phyloP scores from a whole-genome alignment of 2,329 filamentous ascomycete species.

The Canariomyces notabilis region DNA sequence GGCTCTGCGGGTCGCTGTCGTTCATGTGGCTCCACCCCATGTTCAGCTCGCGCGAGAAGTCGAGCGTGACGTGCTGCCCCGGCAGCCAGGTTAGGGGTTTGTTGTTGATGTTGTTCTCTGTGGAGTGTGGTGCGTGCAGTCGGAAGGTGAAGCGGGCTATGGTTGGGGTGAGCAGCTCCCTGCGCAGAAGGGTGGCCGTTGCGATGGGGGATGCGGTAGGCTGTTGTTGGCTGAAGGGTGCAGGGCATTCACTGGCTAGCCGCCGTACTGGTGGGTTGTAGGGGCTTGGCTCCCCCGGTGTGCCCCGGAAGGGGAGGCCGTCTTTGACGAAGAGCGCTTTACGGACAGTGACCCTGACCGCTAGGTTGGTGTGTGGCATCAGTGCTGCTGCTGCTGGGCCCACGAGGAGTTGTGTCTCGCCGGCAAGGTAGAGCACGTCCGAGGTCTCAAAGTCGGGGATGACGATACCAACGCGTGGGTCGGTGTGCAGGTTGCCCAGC shows the following conservation, averaged over 20 bases:
- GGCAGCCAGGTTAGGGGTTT: conserved; percentile 47
- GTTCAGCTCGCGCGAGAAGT: conserved; percentile 65
- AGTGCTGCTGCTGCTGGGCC: conserved; percentile 56
- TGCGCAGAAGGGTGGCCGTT: conserved; percentile 52
- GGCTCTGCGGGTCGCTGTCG: conserved; percentile 68
- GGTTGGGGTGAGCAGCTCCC: conserved; percentile 58
- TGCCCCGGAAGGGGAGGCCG: conserved; percentile 65
- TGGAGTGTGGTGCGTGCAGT: conserved; percentile 22
- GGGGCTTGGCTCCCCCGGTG: conserved; percentile 56
- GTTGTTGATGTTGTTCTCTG: conserved; percentile 3
- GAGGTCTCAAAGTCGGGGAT: conserved; percentile 71
- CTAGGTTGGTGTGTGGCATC: conserved; percentile 67
- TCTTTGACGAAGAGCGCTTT: conserved; percentile 57
- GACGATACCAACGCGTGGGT: conserved; percentile 62
- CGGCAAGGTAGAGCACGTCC: conserved; percentile 70
- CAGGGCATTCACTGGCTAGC: conserved; percentile 53
- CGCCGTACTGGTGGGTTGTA: conserved; percentile 73
- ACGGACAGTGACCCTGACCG: conserved; percentile 60
- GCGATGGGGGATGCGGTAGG: conserved; percentile 21
- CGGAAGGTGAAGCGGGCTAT: conserved; percentile 59
- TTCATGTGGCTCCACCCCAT: conserved; percentile 78
- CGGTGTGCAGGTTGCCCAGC: conserved; percentile 67
- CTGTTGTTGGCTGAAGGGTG: conserved; percentile 17
- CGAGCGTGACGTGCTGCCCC: conserved; percentile 74
- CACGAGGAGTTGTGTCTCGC: conserved; percentile 60